Base-by-base conservation (phyloP, 176 grass and related monocot species). In the Eremochloa ophiuroides region DNA sequence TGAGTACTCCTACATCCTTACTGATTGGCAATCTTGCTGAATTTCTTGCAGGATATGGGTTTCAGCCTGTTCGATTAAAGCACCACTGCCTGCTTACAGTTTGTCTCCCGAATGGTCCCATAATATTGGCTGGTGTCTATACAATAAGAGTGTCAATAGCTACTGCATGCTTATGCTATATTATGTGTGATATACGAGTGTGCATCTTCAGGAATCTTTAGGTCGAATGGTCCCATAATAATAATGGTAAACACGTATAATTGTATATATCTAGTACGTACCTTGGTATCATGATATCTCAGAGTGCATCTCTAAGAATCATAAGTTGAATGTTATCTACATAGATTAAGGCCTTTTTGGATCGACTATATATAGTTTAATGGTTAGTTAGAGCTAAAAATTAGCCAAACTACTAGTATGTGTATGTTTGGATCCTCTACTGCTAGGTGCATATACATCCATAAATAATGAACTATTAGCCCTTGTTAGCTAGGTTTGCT, bases 51-150 rank as follows among this genome's bases (percentile, higher is more conserved):
- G 93, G 93, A 96, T 70, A 96, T 96, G 90, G 93, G 93, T 23
- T 95, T 95, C 80, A 88, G 93, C 84, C 69, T 96, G 42, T 96
- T 96, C 41, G 90, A 96, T 67, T 96, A 87, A 90, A 90, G 76
- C 27, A 25, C 16, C 13, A 4, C 69, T 22, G 42, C 11, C 4
- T 0, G 1, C 12, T 26, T 17, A 0, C n/a, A 12, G 37, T 48
- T 23, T 11, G 34, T 50, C 37, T 72, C 6, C 1, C 6, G 0
- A 59, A 25, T 20, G 18, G 66, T 66, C 13, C 12, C 27, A 14
- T 66, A 59, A 41, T 41, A 34, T 14, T 3, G 6, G 17, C 30
- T 0, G 9, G 29, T 46, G 10, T 41, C 25, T 4, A 26, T 39
- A 62, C 31, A 62, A 72, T 83, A 78, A 66, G 29, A 7, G 30